Conservation (phyloP, 495 filamentous ascomycete genomes). For the Penicillium tannophilum region DNA sequence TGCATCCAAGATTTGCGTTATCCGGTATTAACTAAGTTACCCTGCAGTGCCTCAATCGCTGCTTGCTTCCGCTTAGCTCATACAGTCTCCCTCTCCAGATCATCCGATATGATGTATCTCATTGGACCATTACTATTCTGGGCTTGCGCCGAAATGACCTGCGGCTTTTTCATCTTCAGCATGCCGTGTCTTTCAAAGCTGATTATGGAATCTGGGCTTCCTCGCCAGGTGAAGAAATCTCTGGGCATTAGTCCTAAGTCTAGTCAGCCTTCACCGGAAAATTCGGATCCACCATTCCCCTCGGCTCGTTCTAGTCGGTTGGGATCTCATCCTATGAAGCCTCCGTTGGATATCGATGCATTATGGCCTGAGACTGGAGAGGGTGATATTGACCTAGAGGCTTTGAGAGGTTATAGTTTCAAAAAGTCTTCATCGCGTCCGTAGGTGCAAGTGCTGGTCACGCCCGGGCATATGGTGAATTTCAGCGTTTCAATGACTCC, state of each 20-base stretch:
- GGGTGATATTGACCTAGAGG: conserved; percentile 4
- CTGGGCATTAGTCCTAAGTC: conserved; percentile 9
- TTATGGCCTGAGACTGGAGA: conserved; percentile 11
- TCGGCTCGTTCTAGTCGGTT: conserved; percentile 1
- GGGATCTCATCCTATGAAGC: background rate
- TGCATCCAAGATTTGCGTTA: background rate
- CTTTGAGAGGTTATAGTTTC: background rate
- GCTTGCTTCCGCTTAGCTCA: conserved; percentile 23
- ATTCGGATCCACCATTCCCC: background rate
- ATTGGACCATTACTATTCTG: conserved; percentile 28
- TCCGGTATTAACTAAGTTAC: background rate
- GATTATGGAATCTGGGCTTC: conserved; percentile 22
- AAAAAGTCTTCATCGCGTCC: background rate
- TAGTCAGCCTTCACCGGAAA: background rate
- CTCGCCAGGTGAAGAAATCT: conserved; percentile 10
- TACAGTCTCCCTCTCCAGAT: conserved; percentile 18
- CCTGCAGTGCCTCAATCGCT: conserved; percentile 15
- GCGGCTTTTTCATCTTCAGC: conserved; percentile 29
- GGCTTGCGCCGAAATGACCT: conserved; percentile 30
- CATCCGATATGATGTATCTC: conserved; percentile 21
- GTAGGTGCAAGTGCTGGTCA: too few species aligned
- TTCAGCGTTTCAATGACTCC: too few species aligned
- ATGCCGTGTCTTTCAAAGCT: conserved; percentile 28
- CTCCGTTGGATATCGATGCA: conserved; percentile 4
- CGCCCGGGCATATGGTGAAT: too few species aligned